Percentiles rank a stretch among this genome's conserved stretches.
phyloP scores from a whole-genome alignment of 805 yeast species.

The Lachancea waltii region DNA sequence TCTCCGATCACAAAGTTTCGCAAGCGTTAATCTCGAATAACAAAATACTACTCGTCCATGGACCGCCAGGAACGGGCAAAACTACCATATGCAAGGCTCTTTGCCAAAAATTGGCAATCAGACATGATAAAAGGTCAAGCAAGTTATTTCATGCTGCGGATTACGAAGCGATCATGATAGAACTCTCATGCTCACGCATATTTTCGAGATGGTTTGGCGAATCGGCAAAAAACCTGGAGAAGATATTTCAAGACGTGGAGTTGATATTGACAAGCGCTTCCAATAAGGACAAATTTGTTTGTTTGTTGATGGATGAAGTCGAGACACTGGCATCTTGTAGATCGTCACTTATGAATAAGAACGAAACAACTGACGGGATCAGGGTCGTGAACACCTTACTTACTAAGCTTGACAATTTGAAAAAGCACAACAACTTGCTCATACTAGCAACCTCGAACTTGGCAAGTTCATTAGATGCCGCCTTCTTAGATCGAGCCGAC shows the following conservation, averaged over 20 bases:
- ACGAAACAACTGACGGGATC: slow-evolving; percentile 39
- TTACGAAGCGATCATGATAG: slow-evolving; percentile 33
- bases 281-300: slow-evolving; percentile 22
- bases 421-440: slow-evolving; percentile 31
- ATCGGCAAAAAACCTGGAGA: slow-evolving; percentile 37
- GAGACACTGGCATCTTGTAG: slow-evolving; percentile 42
- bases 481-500: slow-evolving; percentile 41
- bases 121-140: slow-evolving; percentile 9
- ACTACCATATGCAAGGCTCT: slow-evolving; percentile 38
- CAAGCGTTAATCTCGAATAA: slow-evolving; percentile 18
- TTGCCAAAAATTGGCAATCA: slow-evolving; percentile 36
- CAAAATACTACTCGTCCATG: slow-evolving; percentile 33
- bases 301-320: slow-evolving; percentile 41
- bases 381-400: slow-evolving; percentile 41
- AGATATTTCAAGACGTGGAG: slow-evolving; percentile 33
- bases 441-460: slow-evolving; percentile 40
- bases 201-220: slow-evolving; percentile 45
- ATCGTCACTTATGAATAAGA: slow-evolving; percentile 29
- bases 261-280: slow-evolving; percentile 16
- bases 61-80: slow-evolving; percentile 45
- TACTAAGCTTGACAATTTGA: slow-evolving; percentile 38
- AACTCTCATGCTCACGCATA: slow-evolving; percentile 37
- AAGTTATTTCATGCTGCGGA: slow-evolving; percentile 1
- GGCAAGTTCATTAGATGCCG: slow-evolving; percentile 35
- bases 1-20: slow-evolving; percentile 4